Percentiles rank a stretch among this genome's conserved stretches.
Evolutionary conservation across 345 rosid genomes (phyloP).

Genomic region (Crucihimalaya himalaica): DNA sequence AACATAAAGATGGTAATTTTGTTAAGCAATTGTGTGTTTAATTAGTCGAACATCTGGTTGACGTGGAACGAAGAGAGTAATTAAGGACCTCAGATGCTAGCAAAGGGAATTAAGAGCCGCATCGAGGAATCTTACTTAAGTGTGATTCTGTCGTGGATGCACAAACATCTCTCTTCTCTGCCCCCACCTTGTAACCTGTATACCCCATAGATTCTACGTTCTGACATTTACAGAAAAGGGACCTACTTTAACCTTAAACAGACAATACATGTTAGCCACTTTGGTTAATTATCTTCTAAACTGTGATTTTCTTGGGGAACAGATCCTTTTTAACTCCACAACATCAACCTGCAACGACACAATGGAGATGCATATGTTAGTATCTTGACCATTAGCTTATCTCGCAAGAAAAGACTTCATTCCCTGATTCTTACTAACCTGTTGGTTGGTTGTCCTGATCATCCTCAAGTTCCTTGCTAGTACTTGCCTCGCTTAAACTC

Average conservation of each 20-base stretch:
- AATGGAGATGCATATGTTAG: neutral
- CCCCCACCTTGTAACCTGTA: neutral
- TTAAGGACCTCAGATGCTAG: too few species aligned
- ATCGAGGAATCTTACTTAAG: too few species aligned
- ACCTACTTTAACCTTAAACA: conserved; percentile 6
- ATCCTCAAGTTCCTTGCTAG: conserved; percentile 19
- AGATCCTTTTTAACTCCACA: neutral
- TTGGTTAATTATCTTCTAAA: neutral
- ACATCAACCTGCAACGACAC: conserved; percentile 15
- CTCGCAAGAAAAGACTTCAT: neutral
- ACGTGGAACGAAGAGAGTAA: too few species aligned
- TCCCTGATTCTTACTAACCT: neutral
- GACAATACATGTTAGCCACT: neutral
- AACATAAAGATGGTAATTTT: neutral
- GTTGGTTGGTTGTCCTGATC: conserved; percentile 19
- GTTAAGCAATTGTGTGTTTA: neutral
- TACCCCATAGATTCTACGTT: conserved; percentile 1
- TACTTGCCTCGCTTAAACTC: conserved; percentile 15
- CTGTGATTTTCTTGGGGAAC: neutral
- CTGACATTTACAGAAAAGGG: neutral
- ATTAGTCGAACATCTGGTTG: too few species aligned
- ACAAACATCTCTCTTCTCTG: neutral
- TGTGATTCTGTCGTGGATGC: neutral
- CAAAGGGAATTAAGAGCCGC: too few species aligned
- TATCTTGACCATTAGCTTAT: conserved; percentile 4